Evolutionary conservation across 2,329 filamentous ascomycete genomes (phyloP).

Genomic region (Cytospora leucostoma): DNA sequence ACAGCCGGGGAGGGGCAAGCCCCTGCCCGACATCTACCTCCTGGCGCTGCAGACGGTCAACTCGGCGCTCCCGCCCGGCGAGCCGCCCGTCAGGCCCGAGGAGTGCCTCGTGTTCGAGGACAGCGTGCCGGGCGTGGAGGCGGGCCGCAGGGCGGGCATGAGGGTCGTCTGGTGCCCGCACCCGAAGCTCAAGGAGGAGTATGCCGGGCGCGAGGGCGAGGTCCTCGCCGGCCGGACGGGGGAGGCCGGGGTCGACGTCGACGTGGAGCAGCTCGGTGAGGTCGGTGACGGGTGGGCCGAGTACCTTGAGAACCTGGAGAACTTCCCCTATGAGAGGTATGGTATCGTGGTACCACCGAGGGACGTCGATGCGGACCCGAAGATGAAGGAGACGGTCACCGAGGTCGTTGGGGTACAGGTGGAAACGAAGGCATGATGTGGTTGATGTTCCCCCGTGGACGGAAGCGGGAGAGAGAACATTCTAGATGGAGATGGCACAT

Average conservation of each 20-base stretch:
- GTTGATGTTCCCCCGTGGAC: background rate
- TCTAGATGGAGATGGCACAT: background rate
- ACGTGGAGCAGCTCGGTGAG: conserved; percentile 58
- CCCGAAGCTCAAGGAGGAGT: conserved; percentile 73
- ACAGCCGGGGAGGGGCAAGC: conserved; percentile 80
- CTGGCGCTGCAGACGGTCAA: conserved; percentile 86
- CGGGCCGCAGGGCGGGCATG: conserved; percentile 90
- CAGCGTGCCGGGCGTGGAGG: conserved; percentile 88
- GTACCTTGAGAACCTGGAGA: conserved; percentile 50
- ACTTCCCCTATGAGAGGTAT: conserved; percentile 61
- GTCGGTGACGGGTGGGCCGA: conserved; percentile 63
- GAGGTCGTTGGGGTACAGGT: conserved; percentile 27
- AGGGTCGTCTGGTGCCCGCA: conserved; percentile 92
- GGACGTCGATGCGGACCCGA: conserved; percentile 46
- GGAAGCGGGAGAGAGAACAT: background rate
- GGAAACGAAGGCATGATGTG: conserved; percentile 3
- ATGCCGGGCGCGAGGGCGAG: conserved; percentile 72
- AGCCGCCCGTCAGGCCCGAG: conserved; percentile 69
- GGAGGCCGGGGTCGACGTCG: conserved; percentile 57
- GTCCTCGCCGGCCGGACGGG: conserved; percentile 83
- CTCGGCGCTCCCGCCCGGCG: conserved; percentile 62
- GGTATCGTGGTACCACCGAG: conserved; percentile 54
- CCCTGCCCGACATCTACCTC: conserved; percentile 90
- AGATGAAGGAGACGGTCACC: conserved; percentile 44
- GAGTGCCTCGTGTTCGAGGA: conserved; percentile 98